Evolutionary conservation across 2,329 filamentous ascomycete species (phyloP).

Genomic region (Xylariaceae sp.): DNA sequence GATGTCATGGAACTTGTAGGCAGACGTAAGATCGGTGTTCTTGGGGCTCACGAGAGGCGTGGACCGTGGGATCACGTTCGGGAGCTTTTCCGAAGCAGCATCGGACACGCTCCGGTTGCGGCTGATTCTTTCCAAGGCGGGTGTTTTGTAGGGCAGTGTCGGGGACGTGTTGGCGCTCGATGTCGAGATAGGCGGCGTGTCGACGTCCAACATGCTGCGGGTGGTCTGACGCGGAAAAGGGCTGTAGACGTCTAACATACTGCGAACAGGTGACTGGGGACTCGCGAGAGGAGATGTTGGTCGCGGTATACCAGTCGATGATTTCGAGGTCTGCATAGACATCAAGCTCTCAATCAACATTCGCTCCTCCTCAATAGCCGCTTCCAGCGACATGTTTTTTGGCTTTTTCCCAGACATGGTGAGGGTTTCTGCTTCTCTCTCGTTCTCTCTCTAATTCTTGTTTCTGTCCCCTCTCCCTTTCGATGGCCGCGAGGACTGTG

Average conservation of each 20-base stretch:
- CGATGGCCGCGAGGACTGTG: neutral
- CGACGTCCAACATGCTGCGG: slow-evolving; percentile 50
- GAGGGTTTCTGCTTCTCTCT: slow-evolving; percentile 5
- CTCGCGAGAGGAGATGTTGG: slow-evolving; percentile 15
- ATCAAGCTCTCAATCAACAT: slow-evolving; percentile 32
- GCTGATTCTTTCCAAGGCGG: slow-evolving; percentile 26
- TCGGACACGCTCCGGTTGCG: slow-evolving; percentile 53
- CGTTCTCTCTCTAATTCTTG: neutral
- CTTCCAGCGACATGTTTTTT: slow-evolving; percentile 31
- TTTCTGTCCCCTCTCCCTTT: neutral
- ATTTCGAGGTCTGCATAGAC: slow-evolving; percentile 23
- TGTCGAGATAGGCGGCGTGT: slow-evolving; percentile 33
- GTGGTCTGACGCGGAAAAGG: slow-evolving; percentile 33
- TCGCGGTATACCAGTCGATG: slow-evolving; percentile 36
- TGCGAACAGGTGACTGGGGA: slow-evolving; percentile 47
- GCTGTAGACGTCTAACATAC: slow-evolving; percentile 57
- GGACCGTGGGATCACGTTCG: slow-evolving; percentile 40
- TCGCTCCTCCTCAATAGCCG: slow-evolving; percentile 32
- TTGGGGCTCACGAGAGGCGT: slow-evolving; percentile 19
- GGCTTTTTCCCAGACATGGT: slow-evolving; percentile 28
- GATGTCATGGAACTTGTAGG: slow-evolving; percentile 59
- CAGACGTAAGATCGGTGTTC: slow-evolving; percentile 41
- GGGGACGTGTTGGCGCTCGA: slow-evolving; percentile 45
- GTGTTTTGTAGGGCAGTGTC: slow-evolving; percentile 36
- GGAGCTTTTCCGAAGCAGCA: slow-evolving; percentile 36